Evolutionary conservation across 1,284 basidiomycete genomes (phyloP).

Genomic region (Pisolithus thermaeus): DNA sequence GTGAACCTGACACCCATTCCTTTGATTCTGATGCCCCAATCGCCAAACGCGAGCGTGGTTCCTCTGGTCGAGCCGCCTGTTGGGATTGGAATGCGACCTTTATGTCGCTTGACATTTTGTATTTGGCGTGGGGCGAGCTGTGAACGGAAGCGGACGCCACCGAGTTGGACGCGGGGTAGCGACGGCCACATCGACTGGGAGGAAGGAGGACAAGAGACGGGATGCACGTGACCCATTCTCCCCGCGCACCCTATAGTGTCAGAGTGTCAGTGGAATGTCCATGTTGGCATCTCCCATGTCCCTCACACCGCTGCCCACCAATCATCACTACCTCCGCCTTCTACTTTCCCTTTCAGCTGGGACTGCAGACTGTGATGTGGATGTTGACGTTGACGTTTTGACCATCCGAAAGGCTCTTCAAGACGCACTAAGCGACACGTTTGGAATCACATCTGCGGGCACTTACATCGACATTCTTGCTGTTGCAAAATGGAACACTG

Average conservation of each 20-base stretch:
- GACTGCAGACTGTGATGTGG: background rate
- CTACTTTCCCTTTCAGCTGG: background rate
- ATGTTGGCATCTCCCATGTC: too few relatives aligned
- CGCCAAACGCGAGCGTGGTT: conserved; percentile 87
- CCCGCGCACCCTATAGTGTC: too few relatives aligned
- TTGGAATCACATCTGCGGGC: conserved; percentile 35
- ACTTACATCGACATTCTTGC: conserved; percentile 40
- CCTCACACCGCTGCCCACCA: too few relatives aligned
- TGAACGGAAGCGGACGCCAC: conserved; percentile 26
- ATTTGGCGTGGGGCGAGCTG: conserved; percentile 80
- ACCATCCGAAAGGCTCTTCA: conserved; percentile 38
- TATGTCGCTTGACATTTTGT: conserved; percentile 83
- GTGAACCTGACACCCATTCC: conserved; percentile 79
- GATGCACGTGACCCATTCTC: too few relatives aligned
- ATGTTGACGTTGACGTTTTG: conserved; percentile 29
- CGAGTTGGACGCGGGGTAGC: background rate
- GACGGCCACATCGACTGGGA: too few relatives aligned
- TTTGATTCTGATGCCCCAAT: conserved; percentile 89
- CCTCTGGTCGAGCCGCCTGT: conserved; percentile 74
- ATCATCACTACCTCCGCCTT: background rate
- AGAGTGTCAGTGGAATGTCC: too few relatives aligned
- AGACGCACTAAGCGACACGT: conserved; percentile 37
- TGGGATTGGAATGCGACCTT: conserved; percentile 56
- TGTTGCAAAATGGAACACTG: conserved; percentile 24
- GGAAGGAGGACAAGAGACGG: too few relatives aligned